These are phyloP conservation scores for Ophiosphaerella herpotricha DNA, from an alignment of 2,329 filamentous ascomycete species.

Conservation along the genomic window DNA sequence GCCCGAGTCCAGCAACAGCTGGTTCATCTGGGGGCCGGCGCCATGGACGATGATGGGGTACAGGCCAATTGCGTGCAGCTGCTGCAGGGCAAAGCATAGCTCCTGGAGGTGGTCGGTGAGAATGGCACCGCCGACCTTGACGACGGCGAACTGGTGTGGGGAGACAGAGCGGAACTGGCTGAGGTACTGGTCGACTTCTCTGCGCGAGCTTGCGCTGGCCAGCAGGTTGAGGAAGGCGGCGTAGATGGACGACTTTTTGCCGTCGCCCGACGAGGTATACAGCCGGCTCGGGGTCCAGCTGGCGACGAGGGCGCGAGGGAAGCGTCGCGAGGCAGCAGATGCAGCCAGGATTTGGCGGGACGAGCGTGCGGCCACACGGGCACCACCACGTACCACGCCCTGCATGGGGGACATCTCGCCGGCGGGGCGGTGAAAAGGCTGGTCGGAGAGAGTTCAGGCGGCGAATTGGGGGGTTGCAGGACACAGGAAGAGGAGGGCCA, in stretches of 20 bases:
- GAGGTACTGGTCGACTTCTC: conserved; percentile 96
- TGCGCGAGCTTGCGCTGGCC: conserved; percentile 93
- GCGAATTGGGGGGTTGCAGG: conserved; percentile 25
- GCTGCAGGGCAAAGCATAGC: conserved; percentile 84
- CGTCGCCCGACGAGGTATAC: conserved; percentile 41
- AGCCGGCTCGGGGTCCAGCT: conserved; percentile 32
- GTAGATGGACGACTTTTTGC: conserved; percentile 43
- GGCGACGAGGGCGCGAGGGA: conserved; percentile 40
- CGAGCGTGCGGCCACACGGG: conserved; percentile 42
- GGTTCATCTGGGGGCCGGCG: conserved; percentile 92
- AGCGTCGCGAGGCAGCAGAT: conserved; percentile 28
- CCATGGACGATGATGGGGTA: conserved; percentile 97
- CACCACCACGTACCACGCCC: conserved; percentile 44
- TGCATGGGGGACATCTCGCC: conserved; percentile 42
- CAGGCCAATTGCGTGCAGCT: conserved; percentile 91
- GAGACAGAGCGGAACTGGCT: conserved; percentile 97
- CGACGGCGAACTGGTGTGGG: conserved; percentile 95
- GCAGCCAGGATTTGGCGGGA: conserved; percentile 40
- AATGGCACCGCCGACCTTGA: conserved; percentile 97
- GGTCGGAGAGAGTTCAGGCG: conserved; percentile 19
- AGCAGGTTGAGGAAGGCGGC: conserved; percentile 87
- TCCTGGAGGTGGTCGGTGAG: conserved; percentile 92
- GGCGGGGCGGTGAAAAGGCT: conserved; percentile 24
- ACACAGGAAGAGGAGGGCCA: conserved; percentile 15
- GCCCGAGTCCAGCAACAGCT: conserved; percentile 83